Base-by-base conservation (phyloP, 257 asterid species). In the Misopates orontium region DNA sequence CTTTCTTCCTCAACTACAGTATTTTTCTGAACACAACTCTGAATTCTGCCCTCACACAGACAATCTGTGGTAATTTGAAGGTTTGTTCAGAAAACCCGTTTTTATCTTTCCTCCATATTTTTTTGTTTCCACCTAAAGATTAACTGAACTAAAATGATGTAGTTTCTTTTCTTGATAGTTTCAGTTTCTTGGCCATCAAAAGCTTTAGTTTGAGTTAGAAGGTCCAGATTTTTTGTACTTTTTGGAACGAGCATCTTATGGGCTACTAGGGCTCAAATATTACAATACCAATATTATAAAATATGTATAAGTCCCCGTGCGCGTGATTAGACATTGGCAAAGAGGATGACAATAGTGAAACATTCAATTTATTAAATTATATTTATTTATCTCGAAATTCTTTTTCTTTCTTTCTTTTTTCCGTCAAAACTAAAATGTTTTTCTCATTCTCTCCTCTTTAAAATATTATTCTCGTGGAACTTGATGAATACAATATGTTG, bases 11-110 rank as follows among this genome's bases (percentile, higher is more conserved):
- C 70, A 93, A 93, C 57, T 93, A 93, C 66, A 73, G 86, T 16
- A 79, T 90, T 22, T 90, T 93, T 79, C 90, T 89, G 70, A 93
- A 93, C 79, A 89, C 98, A 1, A 87, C 97, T 70, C 87, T 89
- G 54, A 93, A 93, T 70, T 93, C 98, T 32, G 97, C 98, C 1
- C 83, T 92, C 73, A 87, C 97, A 10, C 97, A 93, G 88, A 87
- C 98, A 54, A 86, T 93, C 68, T 93, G 98, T 45, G 96, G 97
- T 52, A 93, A 93, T 79, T 67, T 93, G 80, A 93, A 93, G 98
- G 98, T 90, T 73, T 20, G 86, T 78, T 51, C 68, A 25, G 60
- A 53, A 28, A 55, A 10, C 28, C 7, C 24, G 3, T 8, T 10
- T 8, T 49, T 25, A 28, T 39, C 42, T 67, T 49, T 21, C 62